These are phyloP conservation scores for Truncatella angustata DNA, from an alignment of 2,329 filamentous ascomycete genomes.

Conservation along the genomic window DNA sequence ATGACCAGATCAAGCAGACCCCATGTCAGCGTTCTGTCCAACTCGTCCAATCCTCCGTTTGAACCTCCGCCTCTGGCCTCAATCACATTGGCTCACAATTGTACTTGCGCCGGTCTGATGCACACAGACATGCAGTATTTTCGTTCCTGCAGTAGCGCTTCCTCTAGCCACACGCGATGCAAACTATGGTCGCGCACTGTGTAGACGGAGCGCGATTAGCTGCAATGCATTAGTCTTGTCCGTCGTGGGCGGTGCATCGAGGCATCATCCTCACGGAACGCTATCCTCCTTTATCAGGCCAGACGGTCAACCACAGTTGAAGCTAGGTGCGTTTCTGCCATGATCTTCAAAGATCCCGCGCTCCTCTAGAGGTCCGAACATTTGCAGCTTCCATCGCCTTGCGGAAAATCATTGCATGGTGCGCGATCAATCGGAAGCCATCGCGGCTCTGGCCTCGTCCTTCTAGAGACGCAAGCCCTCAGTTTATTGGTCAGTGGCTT, in stretches of 20 bases:
- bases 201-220: neutral
- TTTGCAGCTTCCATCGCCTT: no score
- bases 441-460: no score
- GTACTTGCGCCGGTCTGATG: slow-evolving; percentile 13
- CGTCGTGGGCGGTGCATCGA: neutral
- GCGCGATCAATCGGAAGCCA: no score
- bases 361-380: no score
- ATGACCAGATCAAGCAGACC: neutral
- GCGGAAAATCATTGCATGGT: no score
- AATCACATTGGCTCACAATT: slow-evolving; percentile 16
- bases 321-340: neutral
- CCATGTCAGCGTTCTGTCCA: neutral
- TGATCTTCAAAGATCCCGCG: neutral
- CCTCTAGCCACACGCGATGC: neutral
- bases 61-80: slow-evolving; percentile 15
- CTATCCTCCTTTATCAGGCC: neutral
- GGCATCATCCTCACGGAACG: neutral
- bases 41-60: neutral
- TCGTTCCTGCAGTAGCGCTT: slow-evolving; percentile 16
- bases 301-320: neutral
- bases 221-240: no score
- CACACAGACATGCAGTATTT: slow-evolving; percentile 18
- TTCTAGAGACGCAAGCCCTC: no score
- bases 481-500: no score
- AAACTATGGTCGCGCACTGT: neutral